Conservation (phyloP, 352 stramenopile species). For the Phytopythium litorale region DNA sequence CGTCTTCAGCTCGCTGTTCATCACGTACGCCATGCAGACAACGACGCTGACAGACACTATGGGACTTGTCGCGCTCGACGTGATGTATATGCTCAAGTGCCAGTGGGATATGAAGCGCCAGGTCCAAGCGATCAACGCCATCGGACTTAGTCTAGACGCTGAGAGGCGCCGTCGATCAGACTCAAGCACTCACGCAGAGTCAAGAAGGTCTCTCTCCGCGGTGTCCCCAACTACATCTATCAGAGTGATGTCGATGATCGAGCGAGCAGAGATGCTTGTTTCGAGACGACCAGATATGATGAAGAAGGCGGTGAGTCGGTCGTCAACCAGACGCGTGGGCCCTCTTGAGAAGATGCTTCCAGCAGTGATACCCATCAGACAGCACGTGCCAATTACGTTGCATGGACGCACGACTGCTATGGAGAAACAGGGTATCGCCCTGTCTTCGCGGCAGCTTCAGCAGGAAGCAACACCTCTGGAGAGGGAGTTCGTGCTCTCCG, state of each 20-base stretch:
- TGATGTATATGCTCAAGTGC: constrained; percentile 5
- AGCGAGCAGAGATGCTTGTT: neutral
- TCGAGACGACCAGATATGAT: no score
- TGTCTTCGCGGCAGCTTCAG: neutral
- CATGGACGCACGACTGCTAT: no score
- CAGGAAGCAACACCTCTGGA: constrained; percentile 5
- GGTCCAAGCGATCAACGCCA: neutral
- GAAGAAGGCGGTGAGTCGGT: no score
- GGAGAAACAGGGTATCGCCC: no score
- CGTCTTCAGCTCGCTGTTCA: constrained; percentile 22
- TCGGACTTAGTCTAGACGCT: neutral
- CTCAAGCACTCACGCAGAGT: neutral
- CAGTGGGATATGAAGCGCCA: neutral
- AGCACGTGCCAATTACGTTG: neutral
- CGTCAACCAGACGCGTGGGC: no score
- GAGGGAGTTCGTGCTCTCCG: neutral
- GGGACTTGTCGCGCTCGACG: constrained; percentile 14
- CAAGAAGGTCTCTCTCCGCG: neutral
- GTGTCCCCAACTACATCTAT: neutral
- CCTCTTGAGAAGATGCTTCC: no score
- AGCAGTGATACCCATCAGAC: neutral
- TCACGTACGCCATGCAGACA: constrained; percentile 22
- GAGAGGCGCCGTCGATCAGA: neutral
- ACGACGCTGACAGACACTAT: constrained; percentile 13
- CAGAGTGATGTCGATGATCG: neutral